phyloP scores from a whole-genome alignment of 768 basidiomycete genomes.

The Naematelia encephala region DNA sequence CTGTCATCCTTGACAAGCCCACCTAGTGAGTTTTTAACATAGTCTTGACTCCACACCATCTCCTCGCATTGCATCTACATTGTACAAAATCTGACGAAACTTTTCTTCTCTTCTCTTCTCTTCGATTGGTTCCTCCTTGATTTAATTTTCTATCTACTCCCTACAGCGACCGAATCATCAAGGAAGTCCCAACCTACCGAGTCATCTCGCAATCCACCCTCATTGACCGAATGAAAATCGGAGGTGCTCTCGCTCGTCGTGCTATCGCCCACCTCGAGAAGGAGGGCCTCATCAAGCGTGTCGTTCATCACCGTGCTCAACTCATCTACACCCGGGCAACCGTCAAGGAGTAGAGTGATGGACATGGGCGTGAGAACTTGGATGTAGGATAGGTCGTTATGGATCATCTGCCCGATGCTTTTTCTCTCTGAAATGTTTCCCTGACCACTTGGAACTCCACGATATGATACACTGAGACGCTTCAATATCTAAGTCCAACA shows the following conservation, averaged over 20 bases:
- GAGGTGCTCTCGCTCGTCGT: slow-evolving; percentile 86
- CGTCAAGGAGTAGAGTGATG: slow-evolving; percentile 39
- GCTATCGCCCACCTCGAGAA: slow-evolving; percentile 89
- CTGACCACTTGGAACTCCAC: too few relatives aligned
- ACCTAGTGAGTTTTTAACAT: slow-evolving; percentile 59
- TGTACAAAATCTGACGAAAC: neutral
- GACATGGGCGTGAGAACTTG: slow-evolving; percentile 4
- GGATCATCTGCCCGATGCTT: slow-evolving; percentile 2
- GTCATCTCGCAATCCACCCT: slow-evolving; percentile 97
- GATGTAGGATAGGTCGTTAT: slow-evolving; percentile 18
- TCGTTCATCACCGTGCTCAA: slow-evolving; percentile 92
- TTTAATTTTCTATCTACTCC: neutral
- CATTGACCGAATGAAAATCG: slow-evolving; percentile 96
- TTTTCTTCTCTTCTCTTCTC: slow-evolving; percentile 4
- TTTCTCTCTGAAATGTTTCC: too few relatives aligned
- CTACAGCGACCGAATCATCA: slow-evolving; percentile 63
- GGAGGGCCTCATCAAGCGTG: slow-evolving; percentile 89
- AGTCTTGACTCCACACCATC: too few relatives aligned
- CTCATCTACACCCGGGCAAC: slow-evolving; percentile 71
- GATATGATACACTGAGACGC: too few relatives aligned
- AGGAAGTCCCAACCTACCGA: slow-evolving; percentile 98
- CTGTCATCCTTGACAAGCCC: slow-evolving; percentile 88
- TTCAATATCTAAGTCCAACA: too few relatives aligned
- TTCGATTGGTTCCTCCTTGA: neutral
- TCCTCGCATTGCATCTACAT: neutral